phyloP scores from a whole-genome alignment of 2,329 filamentous ascomycete genomes.

The Penicillium sp. region DNA sequence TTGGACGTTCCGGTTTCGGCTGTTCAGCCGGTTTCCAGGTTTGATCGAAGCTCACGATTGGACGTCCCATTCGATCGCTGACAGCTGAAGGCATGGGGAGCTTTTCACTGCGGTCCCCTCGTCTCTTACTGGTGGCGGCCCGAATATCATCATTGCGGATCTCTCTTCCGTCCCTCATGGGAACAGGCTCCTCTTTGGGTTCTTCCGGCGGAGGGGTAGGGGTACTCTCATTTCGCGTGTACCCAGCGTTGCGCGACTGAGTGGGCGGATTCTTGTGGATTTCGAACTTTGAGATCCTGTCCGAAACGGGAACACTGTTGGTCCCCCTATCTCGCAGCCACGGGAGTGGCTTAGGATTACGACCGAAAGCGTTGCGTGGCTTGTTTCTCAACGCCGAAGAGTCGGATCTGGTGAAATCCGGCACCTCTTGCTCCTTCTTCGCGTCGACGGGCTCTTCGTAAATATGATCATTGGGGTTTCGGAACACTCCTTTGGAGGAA shows the following conservation, averaged over 20 bases:
- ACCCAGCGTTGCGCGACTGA: constrained; percentile 78
- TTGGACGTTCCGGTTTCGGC: constrained; percentile 24
- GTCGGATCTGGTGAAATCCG: constrained; percentile 31
- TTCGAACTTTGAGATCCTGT: constrained; percentile 61
- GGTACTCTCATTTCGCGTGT: constrained; percentile 65
- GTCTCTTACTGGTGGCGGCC: constrained; percentile 83
- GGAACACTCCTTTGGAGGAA: constrained; percentile 54
- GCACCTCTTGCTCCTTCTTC: constrained; percentile 25
- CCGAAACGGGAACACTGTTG: constrained; percentile 46
- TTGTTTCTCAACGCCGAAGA: constrained; percentile 58
- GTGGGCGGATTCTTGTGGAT: constrained; percentile 82
- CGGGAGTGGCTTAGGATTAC: constrained; percentile 44
- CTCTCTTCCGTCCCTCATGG: constrained; percentile 76
- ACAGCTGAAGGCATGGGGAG: constrained; percentile 87
- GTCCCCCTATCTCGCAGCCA: constrained; percentile 36
- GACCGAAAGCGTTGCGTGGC: constrained; percentile 63
- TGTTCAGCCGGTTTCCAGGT: constrained; percentile 68
- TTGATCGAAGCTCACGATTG: constrained; percentile 95
- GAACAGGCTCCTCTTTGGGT: constrained; percentile 44
- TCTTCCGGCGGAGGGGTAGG: constrained; percentile 34
- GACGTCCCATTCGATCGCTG: constrained; percentile 84
- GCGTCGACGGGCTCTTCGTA: constrained; percentile 78
- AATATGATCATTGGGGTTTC: constrained; percentile 64
- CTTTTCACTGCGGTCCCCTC: constrained; percentile 82
- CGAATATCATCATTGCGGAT: constrained; percentile 85